Base-by-base conservation (phyloP, 768 basidiomycete species). In the Serendipita sp. region DNA sequence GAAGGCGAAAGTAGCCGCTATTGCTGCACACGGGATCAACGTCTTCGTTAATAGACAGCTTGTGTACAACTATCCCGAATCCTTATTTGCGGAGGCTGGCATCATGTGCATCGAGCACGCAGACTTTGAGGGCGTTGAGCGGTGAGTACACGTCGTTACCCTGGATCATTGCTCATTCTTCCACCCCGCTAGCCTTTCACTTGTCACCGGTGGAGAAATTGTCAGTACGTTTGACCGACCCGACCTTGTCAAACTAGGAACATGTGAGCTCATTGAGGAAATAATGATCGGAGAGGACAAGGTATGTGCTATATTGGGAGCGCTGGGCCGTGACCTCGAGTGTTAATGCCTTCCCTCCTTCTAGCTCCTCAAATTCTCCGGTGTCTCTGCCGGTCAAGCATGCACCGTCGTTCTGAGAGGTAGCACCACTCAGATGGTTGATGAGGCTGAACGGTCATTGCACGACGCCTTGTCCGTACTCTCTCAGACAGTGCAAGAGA, bases 281-380 rank as follows among this genome's bases (percentile, higher is more conserved):
- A 87, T 98, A 69, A 97, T 99, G 81, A 97, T 99, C 68, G 96
- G 96, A 16, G 96, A 99, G 76, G 96, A 99, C 74, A 96, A 93
- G 84, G 95, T 92, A 66, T 27, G 77, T 64, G 18, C 18, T 6
- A 44, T 44, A 18, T 23, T 63, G 3, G 31, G 44, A 29, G 13
- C 34, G 23, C 16, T 43, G 11, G 29, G 3, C 16, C 13, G 40
- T 3, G n/a, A 23, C 37, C 18, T 3, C 23, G 15, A 18, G 18
- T 62, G 65, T 70, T 37, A 70, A 37, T 0, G 3, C 34, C 23
- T n/a, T 31, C 50, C 0, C n/a, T 44, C 16, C 11, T 6, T 40
- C 5, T 68, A 98, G 94, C 81, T 99, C 66, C 96, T 98, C 78
- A 99, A 98, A 76, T 99, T 99, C 80, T 98, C 96, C 6, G 96